Conservation (phyloP, 768 basidiomycete genomes). For the Boletus huronensis region DNA sequence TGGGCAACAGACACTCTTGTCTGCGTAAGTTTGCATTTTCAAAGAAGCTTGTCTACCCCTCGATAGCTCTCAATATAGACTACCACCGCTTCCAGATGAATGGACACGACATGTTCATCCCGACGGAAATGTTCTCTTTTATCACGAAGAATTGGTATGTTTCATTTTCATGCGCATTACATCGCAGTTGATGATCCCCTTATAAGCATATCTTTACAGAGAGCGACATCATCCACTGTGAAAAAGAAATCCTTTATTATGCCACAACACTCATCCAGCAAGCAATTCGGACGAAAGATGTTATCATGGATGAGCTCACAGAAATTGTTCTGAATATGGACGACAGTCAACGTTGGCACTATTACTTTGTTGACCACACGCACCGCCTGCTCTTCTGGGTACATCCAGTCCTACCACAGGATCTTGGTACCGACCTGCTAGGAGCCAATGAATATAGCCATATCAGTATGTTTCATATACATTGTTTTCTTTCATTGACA, state of each 20-base stretch:
- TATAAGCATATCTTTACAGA: constrained; percentile 17
- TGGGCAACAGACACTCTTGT: constrained; percentile 7
- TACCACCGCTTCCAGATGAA: not conserved
- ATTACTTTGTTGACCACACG: constrained; percentile 18
- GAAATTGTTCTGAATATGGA: constrained; percentile 13
- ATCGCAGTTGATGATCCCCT: not conserved
- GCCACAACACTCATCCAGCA: constrained; percentile 7
- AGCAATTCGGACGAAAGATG: not conserved
- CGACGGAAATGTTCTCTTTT: constrained; percentile 10
- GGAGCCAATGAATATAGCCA: constrained; percentile 1
- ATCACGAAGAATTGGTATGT: constrained; percentile 13
- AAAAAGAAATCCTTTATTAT: too few species aligned
- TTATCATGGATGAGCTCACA: constrained; percentile 1
- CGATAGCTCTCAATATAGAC: not conserved
- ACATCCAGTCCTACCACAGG: not conserved
- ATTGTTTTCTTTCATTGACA: not conserved
- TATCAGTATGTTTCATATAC: constrained; percentile 6
- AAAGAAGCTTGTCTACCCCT: too few species aligned
- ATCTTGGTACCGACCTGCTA: not conserved
- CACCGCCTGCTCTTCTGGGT: constrained; percentile 16
- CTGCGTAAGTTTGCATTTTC: constrained; percentile 1
- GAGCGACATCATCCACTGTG: not conserved
- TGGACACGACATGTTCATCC: constrained; percentile 17
- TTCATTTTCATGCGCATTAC: not conserved
- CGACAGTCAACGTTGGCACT: not conserved